Base-by-base conservation (phyloP, 2,329 filamentous ascomycete species). In the Xylariales sp. region DNA sequence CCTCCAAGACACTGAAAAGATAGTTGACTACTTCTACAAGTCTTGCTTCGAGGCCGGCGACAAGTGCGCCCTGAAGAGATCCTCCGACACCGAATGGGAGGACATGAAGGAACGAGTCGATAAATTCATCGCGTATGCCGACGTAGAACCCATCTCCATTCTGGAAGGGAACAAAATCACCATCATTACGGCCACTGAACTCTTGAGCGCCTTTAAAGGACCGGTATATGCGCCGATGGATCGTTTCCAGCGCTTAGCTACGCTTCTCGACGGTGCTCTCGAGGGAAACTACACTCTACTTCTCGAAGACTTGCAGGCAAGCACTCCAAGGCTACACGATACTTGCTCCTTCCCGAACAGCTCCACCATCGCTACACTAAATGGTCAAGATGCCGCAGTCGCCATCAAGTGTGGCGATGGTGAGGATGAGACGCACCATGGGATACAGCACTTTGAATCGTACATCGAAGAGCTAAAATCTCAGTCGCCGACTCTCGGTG, bases 391-490 rank as follows among this genome's bases (percentile, higher is more conserved):
- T 9, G 51, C 49, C n/a, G 43, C 44, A 6, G 20, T 34, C 22
- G 51, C 55, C 5, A 47, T 67, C 4, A 40, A 60, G 15, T 70
- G 66, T 51, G 51, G 55, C 44, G 66, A 69, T 49, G 65, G 59
- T 16, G 50, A 52, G 3, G 42, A 54, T 38, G 39, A 54, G 20
- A 44, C 45, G 4, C 43, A 43, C 40, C 46, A 49, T 28, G 48
- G 42, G 12, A 8, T 54, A 10, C 5, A 44, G 2, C 59, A 55
- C 32, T 61, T 61, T 51, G 25, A 36, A n/a, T 44, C 45, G 2
- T 64, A 66, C 45, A 42, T 66, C 7, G 19, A 39, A 5, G 32
- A 43, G 11, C 53, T 65, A 15, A 36, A 48, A 5, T 24, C 37
- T 6, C 49, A 56, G 31, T 64, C 64, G 1, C 46, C 51, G 4